These are phyloP conservation scores for Ophiostoma sp. DNA, from an alignment of 2,329 filamentous ascomycete genomes.

Conservation along the genomic window DNA sequence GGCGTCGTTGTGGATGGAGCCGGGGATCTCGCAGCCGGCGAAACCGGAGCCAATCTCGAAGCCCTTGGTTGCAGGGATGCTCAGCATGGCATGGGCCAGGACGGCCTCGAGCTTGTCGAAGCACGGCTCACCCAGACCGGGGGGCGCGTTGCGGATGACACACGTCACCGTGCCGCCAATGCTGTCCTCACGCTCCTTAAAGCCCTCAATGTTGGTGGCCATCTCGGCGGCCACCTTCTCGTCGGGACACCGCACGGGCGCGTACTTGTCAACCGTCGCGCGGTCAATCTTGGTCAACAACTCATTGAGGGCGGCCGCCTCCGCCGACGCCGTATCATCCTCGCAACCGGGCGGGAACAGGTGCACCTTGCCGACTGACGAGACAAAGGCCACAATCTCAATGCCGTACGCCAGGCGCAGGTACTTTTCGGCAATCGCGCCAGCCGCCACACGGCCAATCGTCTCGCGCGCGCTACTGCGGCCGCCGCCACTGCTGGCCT, in stretches of 20 bases:
- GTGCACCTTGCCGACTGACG: slow-evolving; percentile 77
- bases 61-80: slow-evolving; percentile 90
- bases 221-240: slow-evolving; percentile 65
- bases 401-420: slow-evolving; percentile 76
- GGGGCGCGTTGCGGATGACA: slow-evolving; percentile 81
- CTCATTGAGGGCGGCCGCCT: slow-evolving; percentile 35
- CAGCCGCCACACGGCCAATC: slow-evolving; percentile 87
- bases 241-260: slow-evolving; percentile 87
- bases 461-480: slow-evolving; percentile 92
- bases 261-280: slow-evolving; percentile 74
- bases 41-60: slow-evolving; percentile 97
- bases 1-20: slow-evolving; percentile 88
- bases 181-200: slow-evolving; percentile 77
- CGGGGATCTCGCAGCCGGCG: slow-evolving; percentile 78
- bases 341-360: slow-evolving; percentile 58
- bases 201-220: slow-evolving; percentile 75
- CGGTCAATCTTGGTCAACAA: slow-evolving; percentile 73
- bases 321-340: slow-evolving; percentile 2
- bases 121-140: slow-evolving; percentile 85
- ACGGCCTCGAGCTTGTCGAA: slow-evolving; percentile 95
- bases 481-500: slow-evolving; percentile 86
- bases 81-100: slow-evolving; percentile 91
- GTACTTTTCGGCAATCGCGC: slow-evolving; percentile 92
- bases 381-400: slow-evolving; percentile 88
- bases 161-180: slow-evolving; percentile 95